Base-by-base conservation (phyloP, 2,329 filamentous ascomycete species). In the Aciculosporium take region DNA sequence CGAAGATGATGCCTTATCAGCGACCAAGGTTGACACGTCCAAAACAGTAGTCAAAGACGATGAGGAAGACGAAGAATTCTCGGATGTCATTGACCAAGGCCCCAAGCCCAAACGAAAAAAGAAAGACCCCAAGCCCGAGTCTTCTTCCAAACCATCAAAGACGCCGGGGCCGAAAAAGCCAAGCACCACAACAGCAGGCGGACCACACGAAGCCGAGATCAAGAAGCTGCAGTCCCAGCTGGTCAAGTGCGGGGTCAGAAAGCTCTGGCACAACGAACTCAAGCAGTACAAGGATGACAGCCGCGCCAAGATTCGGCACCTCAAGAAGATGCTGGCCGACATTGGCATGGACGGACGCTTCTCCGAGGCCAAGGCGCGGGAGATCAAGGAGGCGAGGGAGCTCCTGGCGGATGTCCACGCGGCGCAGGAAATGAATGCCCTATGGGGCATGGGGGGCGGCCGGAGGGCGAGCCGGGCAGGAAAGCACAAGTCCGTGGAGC, bases 281-380 rank as follows among this genome's bases (percentile, higher is more conserved):
- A 84, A 84, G 57, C 68, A 77, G 41, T 87, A 75, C 52, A 72
- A 71, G 1, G 74, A 79, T 42, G 83, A 88, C 20, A 57, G 72
- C 4, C 81, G 78, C 46, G 84, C 76, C 38, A 95, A 94, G 67
- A 84, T 95, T 46, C 71, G 70, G 40, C 85, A 95, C 56, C 69
- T 98, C 7, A 84, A 77, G 56, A 65, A 65, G 9, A 81, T 93
- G 79, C 71, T 98, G 21, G 70, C 71, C 27, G 86, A 94, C 24
- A 69, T 78, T 4, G 91, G 89, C 27, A 95, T 96, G 84, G 79
- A 78, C 1, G 89, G 88, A 0, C 77, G 89, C 13, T 95, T 86
- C 61, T 94, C 85, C 1, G 74, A 83, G 52, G 79, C 86, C 32
- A 89, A 83, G 53, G 89, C 89, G 1, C 76, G 72, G 20, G 79